Conservation (phyloP, 768 basidiomycete genomes). For the Hortiboletus campestris region DNA sequence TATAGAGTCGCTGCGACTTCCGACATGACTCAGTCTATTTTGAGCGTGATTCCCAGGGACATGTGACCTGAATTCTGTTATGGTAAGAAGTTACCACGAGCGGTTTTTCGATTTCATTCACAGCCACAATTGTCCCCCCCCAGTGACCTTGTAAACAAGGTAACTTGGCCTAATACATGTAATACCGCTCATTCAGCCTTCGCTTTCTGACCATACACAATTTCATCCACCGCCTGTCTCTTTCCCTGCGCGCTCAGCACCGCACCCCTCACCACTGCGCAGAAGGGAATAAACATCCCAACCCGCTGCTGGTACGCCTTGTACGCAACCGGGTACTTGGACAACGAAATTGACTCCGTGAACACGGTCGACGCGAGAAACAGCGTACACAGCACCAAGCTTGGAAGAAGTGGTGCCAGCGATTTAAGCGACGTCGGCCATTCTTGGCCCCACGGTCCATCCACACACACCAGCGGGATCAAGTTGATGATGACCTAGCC, state of each 20-base stretch:
- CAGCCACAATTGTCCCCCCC: no score
- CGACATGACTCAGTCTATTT: no score
- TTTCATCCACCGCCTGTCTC: constrained; percentile 36
- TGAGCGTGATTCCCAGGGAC: no score
- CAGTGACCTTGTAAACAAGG: no score
- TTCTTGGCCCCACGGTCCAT: constrained; percentile 23
- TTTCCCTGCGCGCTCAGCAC: constrained; percentile 38
- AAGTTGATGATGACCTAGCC: constrained; percentile 64
- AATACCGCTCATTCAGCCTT: constrained; percentile 18
- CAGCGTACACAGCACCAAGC: constrained; percentile 60
- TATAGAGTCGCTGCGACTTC: no score
- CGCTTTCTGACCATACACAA: constrained; percentile 41
- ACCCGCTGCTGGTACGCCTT: constrained; percentile 72
- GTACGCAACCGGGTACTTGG: constrained; percentile 75
- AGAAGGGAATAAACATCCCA: constrained; percentile 67
- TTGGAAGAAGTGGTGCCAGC: constrained; percentile 47
- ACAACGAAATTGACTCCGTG: constrained; percentile 74
- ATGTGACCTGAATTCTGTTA: no score
- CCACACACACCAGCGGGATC: constrained; percentile 56
- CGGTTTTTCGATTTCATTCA: no score
- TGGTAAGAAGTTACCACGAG: no score
- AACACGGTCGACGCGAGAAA: constrained; percentile 77
- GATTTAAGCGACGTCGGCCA: constrained; percentile 26
- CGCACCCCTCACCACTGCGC: constrained; percentile 45
- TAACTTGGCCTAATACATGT: neutral